These are phyloP conservation scores for Mangifera indica DNA, from an alignment of 345 rosid genomes.

Conservation along the genomic window DNA sequence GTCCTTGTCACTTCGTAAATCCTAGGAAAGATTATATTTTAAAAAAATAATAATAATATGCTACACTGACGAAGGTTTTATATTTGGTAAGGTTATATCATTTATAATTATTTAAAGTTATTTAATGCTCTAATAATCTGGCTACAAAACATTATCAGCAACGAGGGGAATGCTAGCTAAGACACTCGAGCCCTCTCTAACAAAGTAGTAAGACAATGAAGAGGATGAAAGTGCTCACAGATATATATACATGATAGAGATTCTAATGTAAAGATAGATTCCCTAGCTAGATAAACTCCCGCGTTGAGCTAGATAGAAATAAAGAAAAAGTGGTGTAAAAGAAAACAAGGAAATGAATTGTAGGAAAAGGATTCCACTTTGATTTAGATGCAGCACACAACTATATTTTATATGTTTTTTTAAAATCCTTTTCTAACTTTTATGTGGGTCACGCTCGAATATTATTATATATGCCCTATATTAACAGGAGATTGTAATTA, in stretches of 20 bases:
- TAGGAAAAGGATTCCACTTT: slow-evolving; percentile 20
- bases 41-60: no score
- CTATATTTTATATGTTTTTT: background rate
- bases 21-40: no score
- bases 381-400: slow-evolving; percentile 7
- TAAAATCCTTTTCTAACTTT: slow-evolving; percentile 16
- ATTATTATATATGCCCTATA: slow-evolving; percentile 22
- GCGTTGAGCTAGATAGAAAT: slow-evolving; percentile 6
- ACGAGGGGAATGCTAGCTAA: no score
- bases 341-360: slow-evolving; percentile 24
- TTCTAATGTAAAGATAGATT: slow-evolving; percentile 15
- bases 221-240: background rate
- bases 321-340: slow-evolving; percentile 14
- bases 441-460: slow-evolving; percentile 16
- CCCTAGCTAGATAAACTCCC: slow-evolving; percentile 8
- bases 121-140: no score
- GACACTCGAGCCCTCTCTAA: no score
- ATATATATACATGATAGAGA: background rate
- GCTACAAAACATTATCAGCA: no score
- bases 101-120: no score
- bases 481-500: background rate
- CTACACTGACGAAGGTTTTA: no score
- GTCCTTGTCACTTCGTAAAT: no score
- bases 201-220: no score
- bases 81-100: no score